Conservation (phyloP, 768 basidiomycete genomes). For the Suillus americanus region DNA sequence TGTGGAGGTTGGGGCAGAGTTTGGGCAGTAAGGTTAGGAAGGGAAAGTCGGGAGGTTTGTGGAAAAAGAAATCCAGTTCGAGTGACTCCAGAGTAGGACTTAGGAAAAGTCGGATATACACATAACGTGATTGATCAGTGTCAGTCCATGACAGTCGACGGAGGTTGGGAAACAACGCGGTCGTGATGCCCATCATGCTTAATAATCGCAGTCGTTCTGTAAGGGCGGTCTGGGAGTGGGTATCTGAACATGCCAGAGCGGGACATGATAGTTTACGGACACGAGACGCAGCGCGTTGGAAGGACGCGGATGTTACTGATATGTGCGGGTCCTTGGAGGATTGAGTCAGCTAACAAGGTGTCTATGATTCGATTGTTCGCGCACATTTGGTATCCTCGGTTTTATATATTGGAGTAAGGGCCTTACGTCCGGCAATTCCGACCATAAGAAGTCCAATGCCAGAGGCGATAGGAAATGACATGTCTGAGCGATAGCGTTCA, state of each 20-base stretch:
- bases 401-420: background rate
- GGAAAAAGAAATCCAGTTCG: slow-evolving; percentile 5
- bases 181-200: background rate
- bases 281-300: slow-evolving; percentile 1
- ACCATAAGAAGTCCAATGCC: slow-evolving; percentile 5
- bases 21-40: background rate
- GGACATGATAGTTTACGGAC: slow-evolving; percentile 3
- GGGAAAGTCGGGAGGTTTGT: slow-evolving; percentile 1
- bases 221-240: background rate
- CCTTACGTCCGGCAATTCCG: background rate
- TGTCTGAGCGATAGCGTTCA: slow-evolving; percentile 1
- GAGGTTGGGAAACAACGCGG: background rate
- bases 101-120: background rate
- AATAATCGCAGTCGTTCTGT: background rate
- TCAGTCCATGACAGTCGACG: slow-evolving; percentile 2
- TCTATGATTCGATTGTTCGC: background rate
- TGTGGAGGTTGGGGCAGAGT: slow-evolving; percentile 2
- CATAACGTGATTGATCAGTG: slow-evolving; percentile 4
- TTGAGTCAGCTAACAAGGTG: background rate
- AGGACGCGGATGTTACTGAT: background rate
- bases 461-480: slow-evolving; percentile 1
- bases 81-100: slow-evolving; percentile 1
- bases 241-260: background rate
- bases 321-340: background rate
- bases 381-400: background rate